Conservation (phyloP, 2,329 filamentous ascomycete genomes). For the Thelonectria blattea region DNA sequence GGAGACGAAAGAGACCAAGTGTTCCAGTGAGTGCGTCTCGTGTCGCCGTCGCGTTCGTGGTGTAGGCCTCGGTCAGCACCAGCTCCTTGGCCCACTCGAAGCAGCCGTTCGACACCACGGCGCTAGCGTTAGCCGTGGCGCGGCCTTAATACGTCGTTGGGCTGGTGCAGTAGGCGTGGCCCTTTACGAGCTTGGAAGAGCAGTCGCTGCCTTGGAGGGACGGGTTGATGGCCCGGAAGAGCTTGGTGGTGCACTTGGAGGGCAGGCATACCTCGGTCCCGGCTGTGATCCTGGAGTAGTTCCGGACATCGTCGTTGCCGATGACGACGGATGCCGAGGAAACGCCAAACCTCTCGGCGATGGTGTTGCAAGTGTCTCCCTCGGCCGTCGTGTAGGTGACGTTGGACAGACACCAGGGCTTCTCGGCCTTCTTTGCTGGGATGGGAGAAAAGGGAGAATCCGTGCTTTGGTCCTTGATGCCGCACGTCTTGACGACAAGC, state of each 20-base stretch:
- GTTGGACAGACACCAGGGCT: not conserved
- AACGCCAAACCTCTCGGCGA: not conserved
- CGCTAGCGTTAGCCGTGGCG: not conserved
- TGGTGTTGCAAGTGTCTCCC: not conserved
- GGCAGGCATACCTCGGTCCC: not conserved
- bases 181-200: conserved; percentile 1
- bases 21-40: not conserved
- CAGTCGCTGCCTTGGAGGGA: conserved; percentile 1
- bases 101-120: conserved; percentile 13
- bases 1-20: no score
- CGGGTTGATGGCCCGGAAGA: conserved; percentile 7
- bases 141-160: not conserved
- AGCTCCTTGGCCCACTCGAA: not conserved
- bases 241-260: not conserved
- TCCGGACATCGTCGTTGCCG: not conserved
- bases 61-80: not conserved
- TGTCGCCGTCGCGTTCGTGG: not conserved
- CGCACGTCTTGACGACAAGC: conserved; percentile 4
- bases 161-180: not conserved
- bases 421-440: not conserved
- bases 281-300: not conserved
- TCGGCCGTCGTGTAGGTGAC: not conserved
- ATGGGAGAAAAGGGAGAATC: not conserved
- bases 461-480: conserved; percentile 6
- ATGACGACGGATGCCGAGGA: not conserved